Evolutionary conservation across 73 alveolate species (phyloP), one percentile per base, ranked within the genome.

Genomic region (Uronychia binucleata): DNA sequence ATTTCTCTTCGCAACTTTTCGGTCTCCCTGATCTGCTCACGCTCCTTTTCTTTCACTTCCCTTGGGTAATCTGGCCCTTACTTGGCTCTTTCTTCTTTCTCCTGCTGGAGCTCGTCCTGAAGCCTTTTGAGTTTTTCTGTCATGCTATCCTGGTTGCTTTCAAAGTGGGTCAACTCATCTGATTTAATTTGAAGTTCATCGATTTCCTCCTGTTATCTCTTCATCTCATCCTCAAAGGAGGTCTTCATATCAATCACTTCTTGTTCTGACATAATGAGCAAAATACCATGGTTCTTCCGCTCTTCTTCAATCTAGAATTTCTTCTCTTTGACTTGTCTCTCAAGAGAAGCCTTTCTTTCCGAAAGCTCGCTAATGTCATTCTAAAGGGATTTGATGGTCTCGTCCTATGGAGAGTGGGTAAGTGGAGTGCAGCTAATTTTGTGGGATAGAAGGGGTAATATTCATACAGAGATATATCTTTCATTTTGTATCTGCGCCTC

Each of bases 31-130:
- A 90, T 91, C 91, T 93, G 89, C 86, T 95, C 98, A 57, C 96
- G 83, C 34, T 95, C 98, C 86, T 93, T 95, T 67, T 95, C 98
- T 59, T 93, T 89, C 57, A 95, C 93, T 81, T 95, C 98, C 67
- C 67, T 46, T 11, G 19, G 67, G 67, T 11, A 11, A 19, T 11
- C 67, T 46, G 19, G 5, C 67, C 67, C 67, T 46, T 19, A 46
- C 75, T 85, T 84, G 78, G 59, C 76, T 76, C 94, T 83, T 33
- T 93, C 96, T 28, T 93, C 86, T 86, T 92, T 95, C 79, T 95
- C 98, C 59, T 84, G 75, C 26, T 87, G 95, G 26, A 93, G 92
- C 35, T 87, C 82, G 30, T 86, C 95, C 30, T 77, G 57, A 0
- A 88, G 67, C n/a, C 57, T 60, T 33, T 83, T 35, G 30, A 74